Conservation (phyloP, 2,329 filamentous ascomycete genomes). For the Aspergillus fumigatiaffinis region DNA sequence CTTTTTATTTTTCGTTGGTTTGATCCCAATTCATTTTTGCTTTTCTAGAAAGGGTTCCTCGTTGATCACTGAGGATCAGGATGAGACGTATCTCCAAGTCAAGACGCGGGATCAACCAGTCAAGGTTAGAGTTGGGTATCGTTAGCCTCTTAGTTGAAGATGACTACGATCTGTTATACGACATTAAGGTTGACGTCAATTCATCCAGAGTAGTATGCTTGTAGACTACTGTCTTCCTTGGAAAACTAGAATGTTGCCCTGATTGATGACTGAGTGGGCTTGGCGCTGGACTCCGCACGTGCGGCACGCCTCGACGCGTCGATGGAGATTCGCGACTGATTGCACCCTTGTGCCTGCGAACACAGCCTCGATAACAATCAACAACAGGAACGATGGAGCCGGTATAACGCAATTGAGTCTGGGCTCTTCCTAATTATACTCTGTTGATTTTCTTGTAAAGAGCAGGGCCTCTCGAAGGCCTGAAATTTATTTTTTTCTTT, state of each 20-base stretch:
- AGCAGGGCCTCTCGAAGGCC: constrained; percentile 14
- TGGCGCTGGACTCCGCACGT: constrained; percentile 17
- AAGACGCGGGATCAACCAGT: too few relatives aligned
- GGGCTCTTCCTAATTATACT: not conserved
- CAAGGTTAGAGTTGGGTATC: too few relatives aligned
- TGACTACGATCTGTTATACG: too few relatives aligned
- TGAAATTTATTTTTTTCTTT: constrained; percentile 1
- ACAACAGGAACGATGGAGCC: constrained; percentile 1
- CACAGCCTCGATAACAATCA: not conserved
- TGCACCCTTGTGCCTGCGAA: not conserved
- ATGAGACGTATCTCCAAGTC: too few relatives aligned
- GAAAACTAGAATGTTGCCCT: not conserved
- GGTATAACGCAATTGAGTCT: not conserved
- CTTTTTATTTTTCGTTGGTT: not conserved
- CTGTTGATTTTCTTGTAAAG: constrained; percentile 8
- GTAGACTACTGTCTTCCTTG: not conserved
- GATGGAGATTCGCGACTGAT: constrained; percentile 15
- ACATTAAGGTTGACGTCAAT: not conserved
- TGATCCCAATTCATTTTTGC: not conserved
- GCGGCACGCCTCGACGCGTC: constrained; percentile 17
- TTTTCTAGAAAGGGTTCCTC: too few relatives aligned
- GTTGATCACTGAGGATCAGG: too few relatives aligned
- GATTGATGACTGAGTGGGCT: constrained; percentile 2
- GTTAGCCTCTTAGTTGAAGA: not conserved
- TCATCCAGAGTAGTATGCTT: too few relatives aligned